Base-by-base conservation (phyloP, 352 stramenopile genomes). In the Pythium vanterpoolii region DNA sequence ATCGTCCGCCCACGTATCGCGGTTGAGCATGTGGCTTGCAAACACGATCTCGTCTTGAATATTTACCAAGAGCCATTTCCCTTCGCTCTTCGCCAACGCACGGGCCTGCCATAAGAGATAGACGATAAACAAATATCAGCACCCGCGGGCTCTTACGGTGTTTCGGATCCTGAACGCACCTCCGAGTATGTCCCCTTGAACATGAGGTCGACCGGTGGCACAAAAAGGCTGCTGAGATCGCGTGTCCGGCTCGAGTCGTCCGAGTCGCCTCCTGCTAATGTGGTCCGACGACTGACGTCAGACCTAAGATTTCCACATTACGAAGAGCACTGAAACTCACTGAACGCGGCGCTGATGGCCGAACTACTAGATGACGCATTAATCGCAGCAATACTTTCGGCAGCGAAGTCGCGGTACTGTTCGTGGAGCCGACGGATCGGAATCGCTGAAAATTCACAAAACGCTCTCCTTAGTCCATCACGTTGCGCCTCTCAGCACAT, bases 1-100 rank as follows among this genome's bases (percentile, higher is more conserved):
- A 64, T 98, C 95, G 71, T 98, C 89, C 52, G 87, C 81, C 95
- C 95, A 98, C 45, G 96, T 96, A 76, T 98, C 95, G 19, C 95
- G 78, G 72, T 98, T 98, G 24, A 98, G 78, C 62, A 96, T 96
- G 77, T 98, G 90, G 75, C 88, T 97, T 6, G 89, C 73, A 77
- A 98, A 98, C 48, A 98, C 90, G 26, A 86, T 90, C 69, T 98
- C 89, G 63, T 94, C 82, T 62, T 98, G 93, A 34, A 98, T 87
- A 76, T 98, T 98, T 27, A 98, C 93, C 28, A 98, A 68, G 13
- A 98, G 75, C 89, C 90, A 98, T 53, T 97, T 93, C 51, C 77
- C 65, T 28, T 87, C 80, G 43, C 89, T 91, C 58, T 93, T 97
- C 33, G 93, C 93, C 23, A 76, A 73, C 31, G 72, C 73, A 24